A percentile compares a stretch with the other conserved stretches of the same genome.
These are phyloP conservation scores for Aquilaria agallochum DNA, from an alignment of 441 rosid genomes.

Conservation along the genomic window DNA sequence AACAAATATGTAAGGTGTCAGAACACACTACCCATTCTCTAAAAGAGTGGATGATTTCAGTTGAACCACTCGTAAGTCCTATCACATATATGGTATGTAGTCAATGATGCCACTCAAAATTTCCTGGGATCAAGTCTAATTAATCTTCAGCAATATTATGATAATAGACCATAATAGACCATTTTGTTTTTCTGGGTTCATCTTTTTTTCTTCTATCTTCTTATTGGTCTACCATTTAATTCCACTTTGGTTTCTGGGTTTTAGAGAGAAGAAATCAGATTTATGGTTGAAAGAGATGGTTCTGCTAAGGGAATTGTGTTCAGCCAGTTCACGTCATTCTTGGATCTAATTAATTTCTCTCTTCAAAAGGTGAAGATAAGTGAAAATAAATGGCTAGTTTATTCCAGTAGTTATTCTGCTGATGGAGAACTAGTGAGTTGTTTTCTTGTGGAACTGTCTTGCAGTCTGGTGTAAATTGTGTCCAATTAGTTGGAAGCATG, in stretches of 20 bases:
- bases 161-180: background rate
- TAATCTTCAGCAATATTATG: background rate
- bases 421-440: background rate
- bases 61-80: too few species aligned
- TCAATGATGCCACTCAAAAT: too few species aligned
- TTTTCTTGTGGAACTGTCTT: slow-evolving; percentile 12
- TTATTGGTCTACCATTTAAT: slow-evolving; percentile 1
- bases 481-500: slow-evolving; percentile 94
- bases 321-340: slow-evolving; percentile 97
- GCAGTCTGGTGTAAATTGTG: slow-evolving; percentile 81
- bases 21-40: too few species aligned
- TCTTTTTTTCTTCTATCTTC: background rate
- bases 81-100: too few species aligned
- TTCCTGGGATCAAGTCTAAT: background rate
- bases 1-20: too few species aligned
- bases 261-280: slow-evolving; percentile 95
- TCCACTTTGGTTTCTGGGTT: slow-evolving; percentile 16
- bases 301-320: slow-evolving; percentile 97
- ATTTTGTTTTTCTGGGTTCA: background rate
- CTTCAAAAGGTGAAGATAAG: slow-evolving; percentile 55
- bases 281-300: slow-evolving; percentile 96
- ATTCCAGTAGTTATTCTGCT: background rate
- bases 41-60: too few species aligned
- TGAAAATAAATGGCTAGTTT: background rate
- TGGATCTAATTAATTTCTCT: slow-evolving; percentile 88